These are phyloP conservation scores for Grosmannia clavigera DNA, from an alignment of 2,329 filamentous ascomycete genomes.

Conservation along the genomic window DNA sequence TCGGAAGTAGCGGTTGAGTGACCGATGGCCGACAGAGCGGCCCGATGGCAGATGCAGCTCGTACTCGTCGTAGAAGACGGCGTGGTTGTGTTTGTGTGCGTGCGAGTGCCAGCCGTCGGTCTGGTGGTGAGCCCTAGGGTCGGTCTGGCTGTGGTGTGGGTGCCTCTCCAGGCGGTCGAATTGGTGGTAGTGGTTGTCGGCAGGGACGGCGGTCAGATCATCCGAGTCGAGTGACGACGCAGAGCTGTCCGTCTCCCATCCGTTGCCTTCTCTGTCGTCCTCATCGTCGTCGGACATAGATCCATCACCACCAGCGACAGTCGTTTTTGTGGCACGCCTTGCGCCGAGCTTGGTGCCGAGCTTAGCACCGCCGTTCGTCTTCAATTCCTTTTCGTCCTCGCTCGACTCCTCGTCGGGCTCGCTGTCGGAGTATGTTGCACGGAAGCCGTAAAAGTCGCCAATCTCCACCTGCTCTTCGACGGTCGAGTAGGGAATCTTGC, in stretches of 20 bases:
- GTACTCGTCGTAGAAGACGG: conserved; percentile 83
- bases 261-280: conserved; percentile 50
- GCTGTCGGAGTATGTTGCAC: conserved; percentile 82
- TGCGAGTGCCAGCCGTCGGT: conserved; percentile 72
- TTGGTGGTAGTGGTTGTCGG: conserved; percentile 58
- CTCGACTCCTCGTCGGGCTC: conserved; percentile 45
- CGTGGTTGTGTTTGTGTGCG: conserved; percentile 60
- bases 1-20: conserved; percentile 74
- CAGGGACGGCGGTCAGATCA: conserved; percentile 67
- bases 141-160: conserved; percentile 60
- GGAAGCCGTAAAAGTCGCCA: conserved; percentile 95
- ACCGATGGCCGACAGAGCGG: conserved; percentile 79
- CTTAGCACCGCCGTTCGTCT: conserved; percentile 39
- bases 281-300: conserved; percentile 31
- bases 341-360: conserved; percentile 56
- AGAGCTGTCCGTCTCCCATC: conserved; percentile 92
- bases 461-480: conserved; percentile 89
- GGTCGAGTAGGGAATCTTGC: conserved; percentile 84
- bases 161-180: conserved; percentile 62
- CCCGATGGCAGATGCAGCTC: conserved; percentile 89
- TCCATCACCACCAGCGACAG: conserved; percentile 18
- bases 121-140: conserved; percentile 60
- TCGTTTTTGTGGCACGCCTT: conserved; percentile 39
- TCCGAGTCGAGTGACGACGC: conserved; percentile 80
- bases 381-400: conserved; percentile 34